Percentiles rank a stretch among this genome's conserved stretches.
These are phyloP conservation scores for Cavenderia fasciculata DNA, from an alignment of 78 protist species.

Conservation along the genomic window DNA sequence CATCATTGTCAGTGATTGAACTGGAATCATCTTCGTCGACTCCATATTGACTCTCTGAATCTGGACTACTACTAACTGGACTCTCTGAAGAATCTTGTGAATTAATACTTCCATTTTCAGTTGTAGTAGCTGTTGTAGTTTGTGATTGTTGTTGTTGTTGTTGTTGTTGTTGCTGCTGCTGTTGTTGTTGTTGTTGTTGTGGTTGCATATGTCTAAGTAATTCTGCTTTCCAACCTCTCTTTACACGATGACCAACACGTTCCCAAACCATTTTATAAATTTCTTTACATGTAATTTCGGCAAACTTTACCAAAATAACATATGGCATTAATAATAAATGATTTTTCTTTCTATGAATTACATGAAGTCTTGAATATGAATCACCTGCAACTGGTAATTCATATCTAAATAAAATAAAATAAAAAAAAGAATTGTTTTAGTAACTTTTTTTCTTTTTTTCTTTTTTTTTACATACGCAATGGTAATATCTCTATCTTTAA, in stretches of 20 bases:
- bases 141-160: background rate
- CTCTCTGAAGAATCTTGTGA: conserved; percentile 20
- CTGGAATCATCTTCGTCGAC: conserved; percentile 52
- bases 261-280: conserved; percentile 72
- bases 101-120: background rate
- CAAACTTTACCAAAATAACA: conserved; percentile 48
- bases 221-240: conserved; percentile 57
- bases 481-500: conserved; percentile 34
- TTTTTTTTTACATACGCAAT: no score
- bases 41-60: conserved; percentile 24
- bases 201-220: background rate
- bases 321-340: conserved; percentile 39
- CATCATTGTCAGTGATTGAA: conserved; percentile 54
- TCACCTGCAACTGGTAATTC: conserved; percentile 74
- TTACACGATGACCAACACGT: conserved; percentile 71
- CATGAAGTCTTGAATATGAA: conserved; percentile 56
- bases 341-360: conserved; percentile 28
- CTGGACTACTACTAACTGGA: conserved; percentile 6
- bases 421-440: no score
- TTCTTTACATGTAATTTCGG: conserved; percentile 58
- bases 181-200: background rate
- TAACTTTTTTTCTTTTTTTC: no score
- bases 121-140: background rate
- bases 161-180: background rate
- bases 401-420: no score